Conservation (phyloP, 148 eudicot species). For the Salicornia ramosissima region DNA sequence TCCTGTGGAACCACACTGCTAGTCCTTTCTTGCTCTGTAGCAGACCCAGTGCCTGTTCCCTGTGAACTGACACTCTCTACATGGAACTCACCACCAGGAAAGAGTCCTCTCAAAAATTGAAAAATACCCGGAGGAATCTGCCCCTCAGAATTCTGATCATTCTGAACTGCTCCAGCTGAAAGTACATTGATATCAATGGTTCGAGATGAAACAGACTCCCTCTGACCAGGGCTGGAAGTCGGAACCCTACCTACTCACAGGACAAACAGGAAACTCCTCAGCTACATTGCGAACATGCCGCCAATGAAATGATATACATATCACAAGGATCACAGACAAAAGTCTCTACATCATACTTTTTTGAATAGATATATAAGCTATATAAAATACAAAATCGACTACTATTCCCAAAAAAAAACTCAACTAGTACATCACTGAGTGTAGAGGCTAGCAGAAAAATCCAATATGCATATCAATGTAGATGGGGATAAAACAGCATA, state of each 20-base stretch:
- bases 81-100: slow-evolving; percentile 42
- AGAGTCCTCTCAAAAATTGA: slow-evolving; percentile 35
- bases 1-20: slow-evolving; percentile 24
- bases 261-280: background rate
- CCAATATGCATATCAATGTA: background rate
- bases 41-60: slow-evolving; percentile 19
- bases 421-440: background rate
- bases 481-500: background rate
- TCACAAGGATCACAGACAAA: background rate
- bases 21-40: slow-evolving; percentile 27
- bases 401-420: background rate
- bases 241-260: slow-evolving; percentile 23
- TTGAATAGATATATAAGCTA: background rate
- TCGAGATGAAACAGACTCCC: slow-evolving; percentile 30
- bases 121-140: slow-evolving; percentile 29
- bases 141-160: slow-evolving; percentile 28
- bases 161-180: slow-evolving; percentile 29
- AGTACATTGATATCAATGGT: slow-evolving; percentile 37
- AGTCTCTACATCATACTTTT: background rate
- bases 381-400: background rate
- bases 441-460: background rate
- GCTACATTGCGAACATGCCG: background rate
- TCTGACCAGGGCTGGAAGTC: slow-evolving; percentile 9
- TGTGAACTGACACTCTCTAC: slow-evolving; percentile 30
- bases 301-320: background rate